Evolutionary conservation across 2,329 filamentous ascomycete species (phyloP).

Genomic region (Venturia pyrina): DNA sequence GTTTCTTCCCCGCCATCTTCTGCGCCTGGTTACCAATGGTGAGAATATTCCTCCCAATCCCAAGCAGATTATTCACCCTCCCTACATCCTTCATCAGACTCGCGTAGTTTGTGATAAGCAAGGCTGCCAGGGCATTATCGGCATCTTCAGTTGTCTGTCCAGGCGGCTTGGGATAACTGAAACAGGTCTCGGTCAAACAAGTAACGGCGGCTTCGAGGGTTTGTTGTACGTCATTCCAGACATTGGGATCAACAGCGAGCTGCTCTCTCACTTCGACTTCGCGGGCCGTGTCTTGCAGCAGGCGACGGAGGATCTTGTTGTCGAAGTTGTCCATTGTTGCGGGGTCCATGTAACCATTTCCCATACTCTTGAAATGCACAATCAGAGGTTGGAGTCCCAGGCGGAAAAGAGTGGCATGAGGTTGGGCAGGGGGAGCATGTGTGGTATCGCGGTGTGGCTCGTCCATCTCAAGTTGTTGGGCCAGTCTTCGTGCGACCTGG

Average conservation of each 20-base stretch:
- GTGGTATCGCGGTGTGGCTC: not conserved
- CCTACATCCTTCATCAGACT: constrained; percentile 52
- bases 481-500: not conserved
- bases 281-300: constrained; percentile 7
- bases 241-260: constrained; percentile 44
- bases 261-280: constrained; percentile 32
- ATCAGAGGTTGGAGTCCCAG: constrained; percentile 12
- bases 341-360: constrained; percentile 12
- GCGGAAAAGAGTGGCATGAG: constrained; percentile 11
- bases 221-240: constrained; percentile 50
- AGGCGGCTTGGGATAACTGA: constrained; percentile 38
- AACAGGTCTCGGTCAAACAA: constrained; percentile 51
- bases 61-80: constrained; percentile 51
- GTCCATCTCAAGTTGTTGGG: not conserved
- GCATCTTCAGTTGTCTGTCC: not conserved
- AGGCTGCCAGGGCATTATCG: not conserved
- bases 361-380: constrained; percentile 13
- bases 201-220: constrained; percentile 51
- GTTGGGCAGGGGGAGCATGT: not conserved
- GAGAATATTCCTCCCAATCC: constrained; percentile 51
- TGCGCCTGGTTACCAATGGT: constrained; percentile 52
- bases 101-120: constrained; percentile 46
- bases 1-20: constrained; percentile 50
- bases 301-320: constrained; percentile 8
- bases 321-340: constrained; percentile 10